Conservation (phyloP, 2,329 filamentous ascomycete species). For the Diplodia intermedia region DNA sequence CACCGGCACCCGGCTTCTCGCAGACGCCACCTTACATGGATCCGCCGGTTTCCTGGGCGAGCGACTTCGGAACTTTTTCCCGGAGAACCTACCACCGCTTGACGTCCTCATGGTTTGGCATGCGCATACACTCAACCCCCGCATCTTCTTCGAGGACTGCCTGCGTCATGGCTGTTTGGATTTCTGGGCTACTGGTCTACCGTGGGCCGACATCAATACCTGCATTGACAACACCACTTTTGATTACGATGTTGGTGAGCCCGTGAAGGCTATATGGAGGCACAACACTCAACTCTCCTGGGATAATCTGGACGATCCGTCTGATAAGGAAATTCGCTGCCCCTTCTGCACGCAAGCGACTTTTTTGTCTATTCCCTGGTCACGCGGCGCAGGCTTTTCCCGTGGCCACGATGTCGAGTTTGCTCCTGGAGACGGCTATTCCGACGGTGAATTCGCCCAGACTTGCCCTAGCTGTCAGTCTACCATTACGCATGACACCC, state of each 20-base stretch:
- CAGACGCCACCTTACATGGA: neutral
- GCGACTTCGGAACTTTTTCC: conserved; percentile 3
- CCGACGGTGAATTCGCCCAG: conserved; percentile 62
- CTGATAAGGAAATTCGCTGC: conserved; percentile 61
- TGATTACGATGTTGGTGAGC: conserved; percentile 59
- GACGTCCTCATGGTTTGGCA: conserved; percentile 85
- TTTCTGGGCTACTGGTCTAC: conserved; percentile 68
- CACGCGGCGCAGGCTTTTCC: conserved; percentile 3
- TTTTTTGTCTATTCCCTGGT: conserved; percentile 61
- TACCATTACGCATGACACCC: conserved; percentile 62
- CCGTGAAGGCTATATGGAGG: conserved; percentile 58
- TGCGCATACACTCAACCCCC: conserved; percentile 77
- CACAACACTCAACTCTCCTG: conserved; percentile 60
- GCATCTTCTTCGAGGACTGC: conserved; percentile 76
- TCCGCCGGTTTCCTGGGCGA: neutral
- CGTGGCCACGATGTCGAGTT: neutral
- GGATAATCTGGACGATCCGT: conserved; percentile 64
- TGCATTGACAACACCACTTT: conserved; percentile 66
- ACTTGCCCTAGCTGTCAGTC: conserved; percentile 61
- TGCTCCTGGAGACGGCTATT: conserved; percentile 63
- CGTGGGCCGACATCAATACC: conserved; percentile 66
- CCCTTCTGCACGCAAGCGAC: conserved; percentile 56
- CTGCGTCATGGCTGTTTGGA: conserved; percentile 64
- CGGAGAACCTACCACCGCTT: conserved; percentile 41
- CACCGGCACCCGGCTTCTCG: neutral